A percentile compares a stretch with the other conserved stretches of the same genome.
These are phyloP conservation scores for Claviceps paspali DNA, from an alignment of 2,329 filamentous ascomycete genomes.

Conservation along the genomic window DNA sequence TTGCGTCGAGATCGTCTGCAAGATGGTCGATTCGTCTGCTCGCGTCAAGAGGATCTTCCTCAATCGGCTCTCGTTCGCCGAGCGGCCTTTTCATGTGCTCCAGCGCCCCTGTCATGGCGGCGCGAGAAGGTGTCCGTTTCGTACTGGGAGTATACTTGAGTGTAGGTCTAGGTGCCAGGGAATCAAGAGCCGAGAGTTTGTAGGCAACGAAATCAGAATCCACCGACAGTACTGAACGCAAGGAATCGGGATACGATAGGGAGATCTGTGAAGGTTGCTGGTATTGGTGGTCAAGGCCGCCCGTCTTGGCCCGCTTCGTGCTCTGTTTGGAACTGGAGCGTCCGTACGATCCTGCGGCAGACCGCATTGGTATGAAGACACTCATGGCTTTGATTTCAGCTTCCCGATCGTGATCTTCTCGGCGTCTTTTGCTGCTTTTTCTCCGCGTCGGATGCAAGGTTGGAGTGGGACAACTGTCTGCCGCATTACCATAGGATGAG, in stretches of 20 bases:
- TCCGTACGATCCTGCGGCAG: slow-evolving; percentile 42
- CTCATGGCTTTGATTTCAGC: slow-evolving; percentile 81
- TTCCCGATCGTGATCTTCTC: slow-evolving; percentile 62
- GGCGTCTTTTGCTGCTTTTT: slow-evolving; percentile 63
- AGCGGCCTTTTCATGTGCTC: slow-evolving; percentile 37
- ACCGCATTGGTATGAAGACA: slow-evolving; percentile 48
- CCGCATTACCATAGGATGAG: slow-evolving; percentile 1
- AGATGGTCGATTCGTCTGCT: slow-evolving; percentile 53
- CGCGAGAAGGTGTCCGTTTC: slow-evolving; percentile 34
- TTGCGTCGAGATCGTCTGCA: slow-evolving; percentile 73
- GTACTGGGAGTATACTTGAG: slow-evolving; percentile 58
- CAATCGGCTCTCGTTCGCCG: slow-evolving; percentile 35
- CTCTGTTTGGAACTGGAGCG: slow-evolving; percentile 48
- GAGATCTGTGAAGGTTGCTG: slow-evolving; percentile 58
- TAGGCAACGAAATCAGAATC: slow-evolving; percentile 59
- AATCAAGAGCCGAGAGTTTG: slow-evolving; percentile 63
- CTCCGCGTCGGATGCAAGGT: slow-evolving; percentile 47
- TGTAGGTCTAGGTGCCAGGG: slow-evolving; percentile 74
- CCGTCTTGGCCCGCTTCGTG: slow-evolving; percentile 48
- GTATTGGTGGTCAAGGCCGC: slow-evolving; percentile 35
- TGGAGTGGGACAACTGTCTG: slow-evolving; percentile 19
- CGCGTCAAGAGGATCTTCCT: slow-evolving; percentile 44
- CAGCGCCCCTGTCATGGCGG: slow-evolving; percentile 30
- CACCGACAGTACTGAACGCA: slow-evolving; percentile 62
- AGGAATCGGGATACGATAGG: slow-evolving; percentile 56